Percentiles rank a stretch among this genome's conserved stretches.
These are phyloP conservation scores for Triticum aestivum DNA, from an alignment of 176 grass and related monocot species.

Conservation along the genomic window IWGSC_CS_RefSeq_v2.1 NC_057806.1:322456893-322457392, in stretches of 20 bases:
- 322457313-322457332: too few relatives aligned
- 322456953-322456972: background rate
- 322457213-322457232: background rate
- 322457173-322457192: background rate
- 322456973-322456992: background rate
- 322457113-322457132: background rate
- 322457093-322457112: background rate
- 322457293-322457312: too few relatives aligned
- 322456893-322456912: background rate
- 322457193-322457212: background rate
- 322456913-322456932: background rate
- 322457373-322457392: too few relatives aligned
- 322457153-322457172: background rate
- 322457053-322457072: background rate
- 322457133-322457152: background rate
- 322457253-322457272: too few relatives aligned
- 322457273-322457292: too few relatives aligned
- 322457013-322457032: background rate
- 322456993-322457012: constrained; percentile 1
- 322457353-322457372: too few relatives aligned
- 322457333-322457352: too few relatives aligned
- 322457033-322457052: background rate
- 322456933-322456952: background rate
- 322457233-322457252: too few relatives aligned
- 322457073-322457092: background rate